These are phyloP conservation scores for Phascolomyces articulosus DNA, from an alignment of 371 early-diverging fungal species.

Conservation along the genomic window DNA sequence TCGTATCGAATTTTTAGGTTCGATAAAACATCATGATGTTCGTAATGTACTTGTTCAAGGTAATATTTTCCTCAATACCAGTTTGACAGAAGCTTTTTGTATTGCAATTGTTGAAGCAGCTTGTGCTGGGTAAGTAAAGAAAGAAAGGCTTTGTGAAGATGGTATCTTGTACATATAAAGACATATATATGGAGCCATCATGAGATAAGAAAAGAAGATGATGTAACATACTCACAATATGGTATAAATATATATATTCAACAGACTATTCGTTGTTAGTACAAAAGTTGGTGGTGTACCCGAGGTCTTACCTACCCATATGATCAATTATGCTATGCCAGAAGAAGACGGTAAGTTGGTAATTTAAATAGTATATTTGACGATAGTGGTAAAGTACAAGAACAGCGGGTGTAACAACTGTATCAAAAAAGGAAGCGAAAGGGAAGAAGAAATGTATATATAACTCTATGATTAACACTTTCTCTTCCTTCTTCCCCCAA, in stretches of 20 bases:
- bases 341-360: constrained; percentile 78
- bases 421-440: neutral
- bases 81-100: constrained; percentile 99
- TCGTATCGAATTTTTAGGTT: constrained; percentile 92
- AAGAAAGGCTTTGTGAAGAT: no score
- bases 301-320: constrained; percentile 95
- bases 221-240: no score
- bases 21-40: constrained; percentile 85
- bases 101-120: constrained; percentile 99
- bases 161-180: no score
- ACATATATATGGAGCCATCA: no score
- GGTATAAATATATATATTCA: neutral
- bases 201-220: no score
- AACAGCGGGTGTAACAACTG: neutral
- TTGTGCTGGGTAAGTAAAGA: constrained; percentile 78
- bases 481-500: no score
- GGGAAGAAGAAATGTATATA: neutral
- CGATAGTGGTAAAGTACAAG: no score
- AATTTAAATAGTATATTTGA: neutral
- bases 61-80: constrained; percentile 98
- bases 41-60: constrained; percentile 92
- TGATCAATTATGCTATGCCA: constrained; percentile 95
- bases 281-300: constrained; percentile 99
- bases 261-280: constrained; percentile 92
- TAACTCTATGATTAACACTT: neutral